phyloP scores from a whole-genome alignment of 805 yeast species.

The Pichia paraexigua region DNA sequence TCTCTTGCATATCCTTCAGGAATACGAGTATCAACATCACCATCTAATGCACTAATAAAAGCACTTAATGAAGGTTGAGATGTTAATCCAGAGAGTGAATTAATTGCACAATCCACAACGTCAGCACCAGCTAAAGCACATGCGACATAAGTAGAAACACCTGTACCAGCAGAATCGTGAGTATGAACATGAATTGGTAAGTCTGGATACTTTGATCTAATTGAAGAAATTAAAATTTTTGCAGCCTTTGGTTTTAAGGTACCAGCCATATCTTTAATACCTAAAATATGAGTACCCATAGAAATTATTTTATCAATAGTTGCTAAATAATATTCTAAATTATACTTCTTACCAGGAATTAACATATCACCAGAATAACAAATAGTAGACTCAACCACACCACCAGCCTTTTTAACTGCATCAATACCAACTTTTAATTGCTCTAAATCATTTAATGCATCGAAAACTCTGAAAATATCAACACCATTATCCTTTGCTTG shows the following conservation, averaged over 20 bases:
- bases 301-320: conserved; percentile 77
- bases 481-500: conserved; percentile 96
- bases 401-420: conserved; percentile 97
- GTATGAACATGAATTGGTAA: conserved; percentile 98
- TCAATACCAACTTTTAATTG: conserved; percentile 96
- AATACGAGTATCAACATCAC: conserved; percentile 70
- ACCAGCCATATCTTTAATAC: conserved; percentile 99
- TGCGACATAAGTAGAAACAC: conserved; percentile 93
- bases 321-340: conserved; percentile 77
- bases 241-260: conserved; percentile 96
- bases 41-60: conserved; percentile 84
- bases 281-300: conserved; percentile 94
- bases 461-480: conserved; percentile 96
- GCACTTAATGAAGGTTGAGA: conserved; percentile 97
- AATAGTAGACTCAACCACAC: conserved; percentile 96
- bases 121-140: conserved; percentile 96
- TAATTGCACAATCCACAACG: conserved; percentile 94
- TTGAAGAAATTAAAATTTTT: conserved; percentile 61
- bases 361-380: conserved; percentile 99
- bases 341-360: conserved; percentile 91
- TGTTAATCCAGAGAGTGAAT: conserved; percentile 97
- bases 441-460: conserved; percentile 93
- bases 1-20: conserved; percentile 62
- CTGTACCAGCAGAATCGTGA: conserved; percentile 99
- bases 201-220: conserved; percentile 83